Evolutionary conservation across 2,329 filamentous ascomycete species (phyloP).

Genomic region (Cercospora zeae-maydis): DNA sequence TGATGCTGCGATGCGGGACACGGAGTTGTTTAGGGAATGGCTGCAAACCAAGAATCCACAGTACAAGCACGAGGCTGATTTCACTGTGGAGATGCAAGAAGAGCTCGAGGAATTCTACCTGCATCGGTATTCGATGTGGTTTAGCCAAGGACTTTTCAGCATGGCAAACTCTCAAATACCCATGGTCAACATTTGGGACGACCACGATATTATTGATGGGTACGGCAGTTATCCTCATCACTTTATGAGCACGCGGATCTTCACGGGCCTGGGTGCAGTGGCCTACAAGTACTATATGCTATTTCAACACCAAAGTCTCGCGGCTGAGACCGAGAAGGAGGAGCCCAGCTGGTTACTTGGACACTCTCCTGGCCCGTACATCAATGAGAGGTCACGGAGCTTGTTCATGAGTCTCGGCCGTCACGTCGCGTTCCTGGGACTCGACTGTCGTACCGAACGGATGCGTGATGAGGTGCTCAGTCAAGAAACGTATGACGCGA

Average conservation of each 20-base stretch:
- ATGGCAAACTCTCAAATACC: constrained; percentile 91
- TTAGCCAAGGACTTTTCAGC: constrained; percentile 91
- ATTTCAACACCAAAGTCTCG: constrained; percentile 91
- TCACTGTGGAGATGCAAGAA: constrained; percentile 76
- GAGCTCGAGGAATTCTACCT: constrained; percentile 88
- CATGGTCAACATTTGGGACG: constrained; percentile 98
- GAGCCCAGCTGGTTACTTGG: constrained; percentile 94
- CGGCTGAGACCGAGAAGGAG: constrained; percentile 71
- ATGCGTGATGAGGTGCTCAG: constrained; percentile 77
- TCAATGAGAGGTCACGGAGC: constrained; percentile 78
- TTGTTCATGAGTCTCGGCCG: constrained; percentile 80
- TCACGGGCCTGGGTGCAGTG: constrained; percentile 81
- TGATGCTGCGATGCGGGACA: constrained; percentile 73
- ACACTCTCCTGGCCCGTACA: constrained; percentile 77
- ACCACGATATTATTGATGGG: constrained; percentile 69
- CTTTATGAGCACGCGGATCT: constrained; percentile 85
- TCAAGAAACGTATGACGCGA: constrained; percentile 75
- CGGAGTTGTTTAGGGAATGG: constrained; percentile 77
- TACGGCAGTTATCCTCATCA: constrained; percentile 89
- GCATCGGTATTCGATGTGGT: constrained; percentile 87
- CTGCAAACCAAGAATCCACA: constrained; percentile 72
- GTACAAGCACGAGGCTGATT: constrained; percentile 73
- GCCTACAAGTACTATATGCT: constrained; percentile 99
- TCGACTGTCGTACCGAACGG: constrained; percentile 89
- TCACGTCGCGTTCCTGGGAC: constrained; percentile 74